These are phyloP conservation scores for Aspergillus candidus DNA, from an alignment of 2,329 filamentous ascomycete species.

Conservation along the genomic window DNA sequence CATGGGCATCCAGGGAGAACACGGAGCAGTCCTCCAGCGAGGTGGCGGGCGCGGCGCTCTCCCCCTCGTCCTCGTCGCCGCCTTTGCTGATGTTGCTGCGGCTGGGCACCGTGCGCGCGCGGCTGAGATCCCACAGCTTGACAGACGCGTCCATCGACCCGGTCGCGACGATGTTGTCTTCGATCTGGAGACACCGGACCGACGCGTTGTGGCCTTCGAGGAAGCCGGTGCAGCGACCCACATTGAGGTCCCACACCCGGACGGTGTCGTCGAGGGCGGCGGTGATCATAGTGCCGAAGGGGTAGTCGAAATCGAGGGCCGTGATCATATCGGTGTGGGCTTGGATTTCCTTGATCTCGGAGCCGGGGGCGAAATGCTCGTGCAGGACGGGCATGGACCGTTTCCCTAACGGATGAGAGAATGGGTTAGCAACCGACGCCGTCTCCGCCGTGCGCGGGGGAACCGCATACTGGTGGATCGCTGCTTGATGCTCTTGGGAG, in stretches of 20 bases:
- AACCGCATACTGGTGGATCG: conserved; percentile 35
- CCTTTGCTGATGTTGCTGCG: conserved; percentile 50
- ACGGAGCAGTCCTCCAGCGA: conserved; percentile 85
- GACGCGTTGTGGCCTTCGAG: conserved; percentile 94
- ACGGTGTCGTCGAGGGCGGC: conserved; percentile 90
- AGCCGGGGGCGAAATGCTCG: conserved; percentile 88
- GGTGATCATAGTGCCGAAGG: conserved; percentile 91
- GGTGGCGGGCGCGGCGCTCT: conserved; percentile 47
- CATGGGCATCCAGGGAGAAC: conserved; percentile 82
- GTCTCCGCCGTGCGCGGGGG: background rate
- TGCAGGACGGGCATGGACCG: conserved; percentile 88
- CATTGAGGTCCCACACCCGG: conserved; percentile 92
- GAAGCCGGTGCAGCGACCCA: conserved; percentile 82
- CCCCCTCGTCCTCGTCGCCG: conserved; percentile 43
- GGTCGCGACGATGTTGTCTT: conserved; percentile 91
- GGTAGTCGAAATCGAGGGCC: conserved; percentile 91
- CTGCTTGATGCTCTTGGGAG: conserved; percentile 49
- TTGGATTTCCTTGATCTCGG: conserved; percentile 77
- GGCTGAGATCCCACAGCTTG: conserved; percentile 87
- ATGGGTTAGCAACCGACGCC: conserved; percentile 31
- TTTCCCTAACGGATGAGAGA: conserved; percentile 40
- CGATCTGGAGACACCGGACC: conserved; percentile 83
- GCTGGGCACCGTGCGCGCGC: conserved; percentile 70
- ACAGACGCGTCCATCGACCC: conserved; percentile 94
- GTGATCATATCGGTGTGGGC: conserved; percentile 86